Base-by-base conservation (phyloP, 768 basidiomycete species). In the Lactarius hengduanensis region DNA sequence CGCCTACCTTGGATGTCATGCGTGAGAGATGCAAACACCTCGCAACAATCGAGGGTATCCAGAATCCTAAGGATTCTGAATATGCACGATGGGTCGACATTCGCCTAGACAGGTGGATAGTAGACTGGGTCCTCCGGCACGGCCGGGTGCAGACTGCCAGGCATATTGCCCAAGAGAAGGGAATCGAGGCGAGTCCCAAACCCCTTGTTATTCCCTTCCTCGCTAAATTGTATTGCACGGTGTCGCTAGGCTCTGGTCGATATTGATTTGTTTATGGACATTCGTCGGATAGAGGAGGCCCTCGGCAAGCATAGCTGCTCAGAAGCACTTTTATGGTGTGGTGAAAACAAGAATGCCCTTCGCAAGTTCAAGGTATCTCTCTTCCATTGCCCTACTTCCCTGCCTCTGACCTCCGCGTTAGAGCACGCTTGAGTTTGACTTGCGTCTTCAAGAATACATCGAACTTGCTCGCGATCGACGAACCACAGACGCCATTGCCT, bases 341-440 rank as follows among this genome's bases (percentile, higher is more conserved):
- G 87, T 68, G 97, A 99, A 81, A 98, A 99, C 77, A 90, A 96
- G 75, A 85, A 87, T 36, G 91, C 92, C 15, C 83, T 99, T 68
- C 87, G 93, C 61, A 98, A 98, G 81, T 86, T 88, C 73, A 96
- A 92, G 84, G 96, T 89, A 57, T 61, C 74, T 68, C 11, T 8
- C 40, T 62, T 34, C 16, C 40, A 41, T 66, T 71, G 71, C 54
- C 38, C 47, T 20, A 28, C 26, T 59, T 40, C 11, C 28, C 40
- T 59, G 41, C 50, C 30, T 56, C 62, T 62, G 38, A 57, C 59
- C 63, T 59, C 63, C 56, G 15, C 45, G n/a, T 6, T 76, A 98
- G 95, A 94, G 90, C 78, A 90, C 93, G 10, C 86, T 99, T 54
- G 97, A 99, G 79, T 98, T 98, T 76, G 91, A 95, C 70, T 86